A percentile compares a stretch with the other conserved stretches of the same genome.
Evolutionary conservation across 2,329 filamentous ascomycete species (phyloP).

Genomic region (Bisporella sp.): DNA sequence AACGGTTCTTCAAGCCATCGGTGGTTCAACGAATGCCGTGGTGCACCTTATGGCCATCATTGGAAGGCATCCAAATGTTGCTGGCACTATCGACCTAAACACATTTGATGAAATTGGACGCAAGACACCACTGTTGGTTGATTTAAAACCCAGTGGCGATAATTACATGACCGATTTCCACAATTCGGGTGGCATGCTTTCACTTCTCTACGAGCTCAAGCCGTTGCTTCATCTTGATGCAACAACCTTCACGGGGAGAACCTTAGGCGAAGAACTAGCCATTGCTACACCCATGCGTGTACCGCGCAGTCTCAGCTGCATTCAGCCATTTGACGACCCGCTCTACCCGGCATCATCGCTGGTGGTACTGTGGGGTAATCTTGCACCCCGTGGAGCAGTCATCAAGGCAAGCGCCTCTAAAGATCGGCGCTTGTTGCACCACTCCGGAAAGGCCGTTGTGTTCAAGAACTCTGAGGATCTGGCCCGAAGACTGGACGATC

Average conservation of each 20-base stretch:
- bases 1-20: constrained; percentile 36
- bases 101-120: constrained; percentile 41
- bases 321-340: constrained; percentile 37
- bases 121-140: constrained; percentile 39
- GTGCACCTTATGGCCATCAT: constrained; percentile 38
- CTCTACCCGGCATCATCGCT: constrained; percentile 38
- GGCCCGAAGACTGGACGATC: constrained; percentile 37
- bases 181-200: constrained; percentile 44
- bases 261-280: constrained; percentile 36
- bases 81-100: constrained; percentile 36
- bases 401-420: constrained; percentile 46
- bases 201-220: constrained; percentile 37
- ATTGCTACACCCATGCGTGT: constrained; percentile 33
- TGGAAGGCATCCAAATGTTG: constrained; percentile 41
- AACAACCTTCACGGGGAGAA: constrained; percentile 39
- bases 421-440: constrained; percentile 35
- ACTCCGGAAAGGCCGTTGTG: constrained; percentile 38
- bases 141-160: constrained; percentile 45
- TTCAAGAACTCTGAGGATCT: constrained; percentile 41
- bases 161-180: constrained; percentile 50
- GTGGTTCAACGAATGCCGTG: constrained; percentile 36
- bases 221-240: constrained; percentile 39
- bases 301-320: constrained; percentile 30
- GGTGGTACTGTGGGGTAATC: constrained; percentile 38
- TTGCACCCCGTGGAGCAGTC: constrained; percentile 40